A percentile compares a stretch with the other conserved stretches of the same genome.
These are phyloP conservation scores for Suillus bovinus DNA, from an alignment of 768 basidiomycete genomes.

Conservation along the genomic window DNA sequence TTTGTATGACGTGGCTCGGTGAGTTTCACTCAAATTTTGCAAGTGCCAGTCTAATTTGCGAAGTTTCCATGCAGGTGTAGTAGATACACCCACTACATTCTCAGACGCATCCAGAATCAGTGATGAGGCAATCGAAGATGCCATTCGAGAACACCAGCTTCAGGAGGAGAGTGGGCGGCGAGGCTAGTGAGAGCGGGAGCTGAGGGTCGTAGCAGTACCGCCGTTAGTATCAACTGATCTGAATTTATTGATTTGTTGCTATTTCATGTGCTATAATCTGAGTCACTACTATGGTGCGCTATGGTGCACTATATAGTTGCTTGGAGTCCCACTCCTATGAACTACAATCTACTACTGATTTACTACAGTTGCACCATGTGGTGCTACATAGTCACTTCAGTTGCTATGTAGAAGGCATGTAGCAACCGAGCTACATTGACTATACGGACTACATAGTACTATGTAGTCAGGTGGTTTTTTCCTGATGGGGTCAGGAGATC, in stretches of 20 bases:
- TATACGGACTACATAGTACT: too few relatives aligned
- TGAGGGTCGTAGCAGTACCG: background rate
- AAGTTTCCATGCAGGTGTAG: conserved; percentile 2
- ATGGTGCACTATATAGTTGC: background rate
- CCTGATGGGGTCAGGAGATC: conserved; percentile 45
- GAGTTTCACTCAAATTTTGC: background rate
- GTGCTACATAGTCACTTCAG: background rate
- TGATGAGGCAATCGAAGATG: background rate
- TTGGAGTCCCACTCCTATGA: background rate
- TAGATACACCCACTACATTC: background rate
- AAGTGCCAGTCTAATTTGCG: background rate
- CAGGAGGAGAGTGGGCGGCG: background rate
- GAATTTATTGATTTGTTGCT: background rate
- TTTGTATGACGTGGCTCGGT: background rate
- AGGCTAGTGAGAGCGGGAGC: background rate
- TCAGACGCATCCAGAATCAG: background rate
- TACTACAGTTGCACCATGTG: background rate
- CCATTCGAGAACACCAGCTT: background rate
- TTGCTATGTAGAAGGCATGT: too few relatives aligned
- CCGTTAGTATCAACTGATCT: background rate
- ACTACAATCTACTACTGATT: background rate
- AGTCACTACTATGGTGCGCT: too few relatives aligned
- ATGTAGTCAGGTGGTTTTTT: too few relatives aligned
- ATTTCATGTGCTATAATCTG: background rate
- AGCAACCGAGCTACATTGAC: too few relatives aligned